Conservation (phyloP, 768 basidiomycete genomes). For the Suillus americanus region DNA sequence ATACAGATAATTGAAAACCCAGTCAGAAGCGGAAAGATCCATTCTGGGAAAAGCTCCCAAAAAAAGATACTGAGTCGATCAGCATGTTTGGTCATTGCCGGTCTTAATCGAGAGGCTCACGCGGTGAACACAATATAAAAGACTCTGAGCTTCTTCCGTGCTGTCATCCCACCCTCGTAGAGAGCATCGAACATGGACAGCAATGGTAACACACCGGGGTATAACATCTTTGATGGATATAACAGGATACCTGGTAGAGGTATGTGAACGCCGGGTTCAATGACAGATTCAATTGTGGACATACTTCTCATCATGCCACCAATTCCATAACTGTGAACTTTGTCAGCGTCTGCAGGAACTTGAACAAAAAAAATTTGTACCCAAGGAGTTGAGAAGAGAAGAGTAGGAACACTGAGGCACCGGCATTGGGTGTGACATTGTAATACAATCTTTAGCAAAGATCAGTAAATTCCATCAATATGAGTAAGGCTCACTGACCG, state of each 20-base stretch:
- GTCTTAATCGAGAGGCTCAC: slow-evolving; percentile 18
- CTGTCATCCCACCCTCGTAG: slow-evolving; percentile 36
- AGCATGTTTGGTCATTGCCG: slow-evolving; percentile 1
- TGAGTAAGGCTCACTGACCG: slow-evolving; percentile 13
- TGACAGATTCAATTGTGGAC: slow-evolving; percentile 7
- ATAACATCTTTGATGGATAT: slow-evolving; percentile 54
- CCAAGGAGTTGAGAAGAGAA: slow-evolving; percentile 33
- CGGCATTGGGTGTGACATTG: slow-evolving; percentile 45
- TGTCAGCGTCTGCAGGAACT: background rate
- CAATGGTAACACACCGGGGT: slow-evolving; percentile 45
- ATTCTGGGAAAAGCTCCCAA: slow-evolving; percentile 26
- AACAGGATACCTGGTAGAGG: slow-evolving; percentile 39
- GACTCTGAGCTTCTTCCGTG: slow-evolving; percentile 40
- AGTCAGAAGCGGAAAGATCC: slow-evolving; percentile 57
- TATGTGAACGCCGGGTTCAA: background rate
- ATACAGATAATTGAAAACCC: slow-evolving; percentile 66
- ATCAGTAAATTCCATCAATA: background rate
- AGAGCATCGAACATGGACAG: slow-evolving; percentile 50
- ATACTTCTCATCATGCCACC: slow-evolving; percentile 46
- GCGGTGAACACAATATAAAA: slow-evolving; percentile 48
- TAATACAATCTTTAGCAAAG: slow-evolving; percentile 34
- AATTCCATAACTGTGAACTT: slow-evolving; percentile 29
- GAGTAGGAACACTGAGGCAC: slow-evolving; percentile 41
- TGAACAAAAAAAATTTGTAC: slow-evolving; percentile 23
- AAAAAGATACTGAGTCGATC: slow-evolving; percentile 29